Conservation (phyloP, 441 rosid species). For the Gossypium gossypioides region DNA sequence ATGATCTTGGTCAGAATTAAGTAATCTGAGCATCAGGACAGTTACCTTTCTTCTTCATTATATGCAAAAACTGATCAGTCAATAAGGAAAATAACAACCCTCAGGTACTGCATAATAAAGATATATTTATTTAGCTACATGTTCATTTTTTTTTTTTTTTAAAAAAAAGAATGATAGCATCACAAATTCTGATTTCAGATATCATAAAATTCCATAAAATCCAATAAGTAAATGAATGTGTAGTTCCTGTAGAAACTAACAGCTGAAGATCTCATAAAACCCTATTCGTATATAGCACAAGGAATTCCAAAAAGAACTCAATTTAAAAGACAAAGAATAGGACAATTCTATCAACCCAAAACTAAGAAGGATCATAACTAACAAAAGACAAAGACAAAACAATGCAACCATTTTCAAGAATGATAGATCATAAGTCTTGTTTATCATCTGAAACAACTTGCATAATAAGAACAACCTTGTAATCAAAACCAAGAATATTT, state of each 20-base stretch:
- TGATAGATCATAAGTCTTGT: constrained; percentile 7
- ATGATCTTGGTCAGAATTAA: constrained; percentile 21
- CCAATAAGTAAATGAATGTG: not conserved
- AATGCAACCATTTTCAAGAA: constrained; percentile 6
- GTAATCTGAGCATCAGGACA: not conserved
- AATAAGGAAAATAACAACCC: constrained; percentile 8
- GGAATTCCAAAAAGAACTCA: not conserved
- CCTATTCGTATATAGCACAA: not conserved
- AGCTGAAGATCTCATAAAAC: not conserved
- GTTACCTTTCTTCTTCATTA: constrained; percentile 15
- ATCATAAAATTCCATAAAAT: not conserved
- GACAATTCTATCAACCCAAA: constrained; percentile 7
- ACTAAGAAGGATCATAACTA: not conserved
- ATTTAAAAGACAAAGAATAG: not conserved
- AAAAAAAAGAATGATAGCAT: not conserved
- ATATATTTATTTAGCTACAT: constrained; percentile 1
- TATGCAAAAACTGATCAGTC: constrained; percentile 16
- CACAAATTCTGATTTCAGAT: not conserved
- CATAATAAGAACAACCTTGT: constrained; percentile 12
- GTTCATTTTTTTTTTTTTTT: too few species aligned
- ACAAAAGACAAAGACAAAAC: not conserved
- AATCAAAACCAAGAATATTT: not conserved
- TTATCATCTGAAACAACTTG: constrained; percentile 10
- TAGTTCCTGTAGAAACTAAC: not conserved
- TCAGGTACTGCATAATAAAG: constrained; percentile 12